Conservation (phyloP, 2,329 filamentous ascomycete genomes). For the Ophiocordyceps camponoti-floridani region DNA sequence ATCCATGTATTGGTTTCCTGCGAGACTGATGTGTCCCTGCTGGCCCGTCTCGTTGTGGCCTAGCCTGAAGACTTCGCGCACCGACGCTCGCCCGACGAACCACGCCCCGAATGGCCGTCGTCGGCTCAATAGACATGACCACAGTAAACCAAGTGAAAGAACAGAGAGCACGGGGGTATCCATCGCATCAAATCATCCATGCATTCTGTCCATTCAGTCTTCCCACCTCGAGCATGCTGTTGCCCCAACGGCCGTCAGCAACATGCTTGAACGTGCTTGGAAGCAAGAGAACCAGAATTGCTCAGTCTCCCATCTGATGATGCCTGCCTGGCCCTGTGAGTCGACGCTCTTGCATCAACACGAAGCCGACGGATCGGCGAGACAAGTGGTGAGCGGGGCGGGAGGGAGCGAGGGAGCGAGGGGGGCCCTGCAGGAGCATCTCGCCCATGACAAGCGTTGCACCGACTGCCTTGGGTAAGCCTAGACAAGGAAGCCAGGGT, state of each 20-base stretch:
- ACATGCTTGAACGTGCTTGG: neutral
- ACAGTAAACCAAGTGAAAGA: neutral
- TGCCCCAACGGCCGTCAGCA: conserved; percentile 10
- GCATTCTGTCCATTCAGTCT: conserved; percentile 21
- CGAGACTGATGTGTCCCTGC: too few relatives aligned
- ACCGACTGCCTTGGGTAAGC: neutral
- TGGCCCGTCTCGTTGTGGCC: too few relatives aligned
- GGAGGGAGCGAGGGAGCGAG: neutral
- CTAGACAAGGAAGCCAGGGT: neutral
- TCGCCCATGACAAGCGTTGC: neutral
- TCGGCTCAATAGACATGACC: neutral
- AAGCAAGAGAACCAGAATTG: neutral
- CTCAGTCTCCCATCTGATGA: neutral
- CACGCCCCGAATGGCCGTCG: too few relatives aligned
- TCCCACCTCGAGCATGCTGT: conserved; percentile 12
- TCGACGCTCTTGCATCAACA: neutral
- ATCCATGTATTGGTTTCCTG: too few relatives aligned
- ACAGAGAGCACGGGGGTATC: conserved; percentile 19
- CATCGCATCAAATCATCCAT: conserved; percentile 25
- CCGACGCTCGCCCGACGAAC: neutral
- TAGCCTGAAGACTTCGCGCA: too few relatives aligned
- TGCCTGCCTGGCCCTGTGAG: neutral
- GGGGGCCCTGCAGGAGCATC: neutral
- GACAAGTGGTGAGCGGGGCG: neutral
- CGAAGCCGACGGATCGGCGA: neutral